Evolutionary conservation across 106 monocot genomes (phyloP), one percentile per base, ranked within the genome.

Genomic region (Agapanthus africanus): DNA sequence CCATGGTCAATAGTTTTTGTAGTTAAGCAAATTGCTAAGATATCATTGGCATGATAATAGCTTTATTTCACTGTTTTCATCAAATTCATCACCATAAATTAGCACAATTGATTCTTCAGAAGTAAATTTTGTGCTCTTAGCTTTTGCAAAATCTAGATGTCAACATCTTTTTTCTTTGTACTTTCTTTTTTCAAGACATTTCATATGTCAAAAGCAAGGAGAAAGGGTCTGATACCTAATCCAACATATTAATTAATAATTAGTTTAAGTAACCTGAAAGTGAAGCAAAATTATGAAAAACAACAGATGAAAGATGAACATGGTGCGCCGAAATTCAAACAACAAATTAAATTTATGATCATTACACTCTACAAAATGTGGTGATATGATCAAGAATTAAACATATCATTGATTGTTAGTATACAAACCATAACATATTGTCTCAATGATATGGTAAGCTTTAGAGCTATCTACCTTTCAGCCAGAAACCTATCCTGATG

Each of bases 391-490:
- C 52, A 54, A n/a, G 0, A 54, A 54, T 54, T 6, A 54, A 25
- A 54, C 22, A 5, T 26, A 50, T 1, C n/a, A 50, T 7, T 21
- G 1, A 50, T 13, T 57, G 4, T 57, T 57, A 13, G 11, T 57
- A 11, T 30, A 57, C 56, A 57, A 57, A 57, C 56, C 31, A 2
- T 30, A 57, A n/a, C 30, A 30, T 10, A 30, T n/a, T n/a, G n/a
- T n/a, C n/a, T n/a, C n/a, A n/a, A n/a, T n/a, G n/a, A n/a, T 57
- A 26, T 71, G 51, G 28, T 19, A 61, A 35, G 35, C 23, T 61
- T 61, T 32, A 33, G 32, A 32, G 36, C 19, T 61, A n/a, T 37
- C 69, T 63, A 85, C 85, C 80, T 84, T 62, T 57, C 73, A 15
- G 69, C 50, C 15, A 61, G 57, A 34, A 81, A 18, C 27, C 14